Percentiles rank a stretch among this genome's conserved stretches.
Conservation (phyloP, 345 rosid species). For the Noccaea bulbosa region DNA sequence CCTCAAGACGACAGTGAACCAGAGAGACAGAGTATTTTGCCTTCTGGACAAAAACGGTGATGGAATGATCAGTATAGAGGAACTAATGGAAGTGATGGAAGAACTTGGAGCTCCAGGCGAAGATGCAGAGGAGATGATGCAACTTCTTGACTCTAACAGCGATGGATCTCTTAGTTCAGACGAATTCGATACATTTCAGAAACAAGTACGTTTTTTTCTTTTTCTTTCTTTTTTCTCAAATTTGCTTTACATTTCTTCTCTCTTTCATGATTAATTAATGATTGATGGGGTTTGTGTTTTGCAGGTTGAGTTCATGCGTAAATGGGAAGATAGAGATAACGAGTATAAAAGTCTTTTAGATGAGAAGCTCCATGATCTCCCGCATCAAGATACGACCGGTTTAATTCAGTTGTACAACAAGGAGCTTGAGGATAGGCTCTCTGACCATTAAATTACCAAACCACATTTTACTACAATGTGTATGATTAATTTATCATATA, state of each 20-base stretch:
- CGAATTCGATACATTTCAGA: conserved; percentile 78
- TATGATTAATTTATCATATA: not conserved
- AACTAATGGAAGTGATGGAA: conserved; percentile 93
- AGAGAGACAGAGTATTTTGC: conserved; percentile 68
- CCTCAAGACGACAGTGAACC: conserved; percentile 51
- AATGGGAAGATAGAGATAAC: conserved; percentile 69
- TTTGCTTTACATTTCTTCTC: not conserved
- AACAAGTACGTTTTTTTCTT: conserved; percentile 57
- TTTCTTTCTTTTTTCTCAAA: too few relatives aligned
- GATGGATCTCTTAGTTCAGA: conserved; percentile 95
- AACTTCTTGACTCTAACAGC: conserved; percentile 86
- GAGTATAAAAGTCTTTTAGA: conserved; percentile 57
- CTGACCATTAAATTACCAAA: conserved; percentile 40
- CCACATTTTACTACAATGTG: conserved; percentile 18
- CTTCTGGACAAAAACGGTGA: conserved; percentile 90
- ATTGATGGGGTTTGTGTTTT: conserved; percentile 10
- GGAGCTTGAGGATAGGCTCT: conserved; percentile 64
- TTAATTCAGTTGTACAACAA: conserved; percentile 63
- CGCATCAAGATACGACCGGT: conserved; percentile 48
- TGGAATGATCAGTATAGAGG: conserved; percentile 95
- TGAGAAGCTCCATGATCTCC: conserved; percentile 64
- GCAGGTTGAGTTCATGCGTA: conserved; percentile 79
- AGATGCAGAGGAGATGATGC: conserved; percentile 95
- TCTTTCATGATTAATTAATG: conserved; percentile 1
- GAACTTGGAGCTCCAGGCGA: conserved; percentile 96